phyloP scores from a whole-genome alignment of 2,329 filamentous ascomycete genomes.

The Lasiodiplodia hormozganensis region DNA sequence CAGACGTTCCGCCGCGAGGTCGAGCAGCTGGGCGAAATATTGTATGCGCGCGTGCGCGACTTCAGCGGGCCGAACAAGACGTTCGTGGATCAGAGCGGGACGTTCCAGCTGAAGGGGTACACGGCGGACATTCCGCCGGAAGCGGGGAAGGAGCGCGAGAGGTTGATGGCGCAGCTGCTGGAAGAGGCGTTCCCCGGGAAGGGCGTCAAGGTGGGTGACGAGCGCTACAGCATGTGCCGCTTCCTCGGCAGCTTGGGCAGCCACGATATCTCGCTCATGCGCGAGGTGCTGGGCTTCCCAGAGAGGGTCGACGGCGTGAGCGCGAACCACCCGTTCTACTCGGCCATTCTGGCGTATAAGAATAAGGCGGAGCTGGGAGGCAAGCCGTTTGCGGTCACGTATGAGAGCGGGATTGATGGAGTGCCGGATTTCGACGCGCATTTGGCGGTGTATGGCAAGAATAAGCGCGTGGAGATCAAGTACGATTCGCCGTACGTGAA shows the following conservation, averaged over 20 bases:
- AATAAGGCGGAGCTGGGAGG: slow-evolving; percentile 32
- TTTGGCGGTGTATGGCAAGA: slow-evolving; percentile 59
- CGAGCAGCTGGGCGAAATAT: slow-evolving; percentile 57
- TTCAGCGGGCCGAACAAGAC: slow-evolving; percentile 61
- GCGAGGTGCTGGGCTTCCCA: slow-evolving; percentile 18
- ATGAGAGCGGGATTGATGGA: slow-evolving; percentile 63
- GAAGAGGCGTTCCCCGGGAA: slow-evolving; percentile 44
- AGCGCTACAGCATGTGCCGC: slow-evolving; percentile 44
- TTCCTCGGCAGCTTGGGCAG: slow-evolving; percentile 59
- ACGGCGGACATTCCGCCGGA: slow-evolving; percentile 47
- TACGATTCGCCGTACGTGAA: slow-evolving; percentile 67
- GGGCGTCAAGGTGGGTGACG: slow-evolving; percentile 34
- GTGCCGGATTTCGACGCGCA: slow-evolving; percentile 63
- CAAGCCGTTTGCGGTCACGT: slow-evolving; percentile 61
- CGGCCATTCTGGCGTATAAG: slow-evolving; percentile 21
- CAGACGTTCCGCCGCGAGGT: slow-evolving; percentile 62
- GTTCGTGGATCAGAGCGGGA: slow-evolving; percentile 59
- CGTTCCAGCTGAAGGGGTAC: slow-evolving; percentile 52
- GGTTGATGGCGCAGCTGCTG: slow-evolving; percentile 39
- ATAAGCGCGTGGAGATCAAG: slow-evolving; percentile 62
- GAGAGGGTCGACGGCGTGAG: slow-evolving; percentile 28
- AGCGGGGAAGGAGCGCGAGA: slow-evolving; percentile 35
- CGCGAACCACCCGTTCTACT: slow-evolving; percentile 24
- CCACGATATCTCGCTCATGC: slow-evolving; percentile 42
- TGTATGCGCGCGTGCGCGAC: slow-evolving; percentile 62